A percentile compares a stretch with the other conserved stretches of the same genome.
Evolutionary conservation across 1,284 basidiomycete species (phyloP).

Genomic region (Cystobasidiaceae sp.): DNA sequence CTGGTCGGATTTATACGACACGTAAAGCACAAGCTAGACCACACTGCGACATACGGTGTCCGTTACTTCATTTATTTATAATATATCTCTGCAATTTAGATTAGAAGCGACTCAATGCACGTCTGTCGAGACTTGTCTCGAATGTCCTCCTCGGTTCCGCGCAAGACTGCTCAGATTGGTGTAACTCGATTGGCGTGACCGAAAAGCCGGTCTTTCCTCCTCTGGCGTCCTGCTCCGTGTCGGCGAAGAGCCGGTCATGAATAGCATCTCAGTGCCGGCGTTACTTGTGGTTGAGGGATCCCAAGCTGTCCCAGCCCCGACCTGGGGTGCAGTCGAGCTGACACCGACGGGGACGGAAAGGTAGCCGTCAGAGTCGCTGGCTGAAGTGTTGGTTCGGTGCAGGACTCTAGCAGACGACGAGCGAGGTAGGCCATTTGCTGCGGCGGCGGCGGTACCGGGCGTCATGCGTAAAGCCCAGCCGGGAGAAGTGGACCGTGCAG

Average conservation of each 20-base stretch:
- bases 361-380: constrained; percentile 19
- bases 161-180: constrained; percentile 20
- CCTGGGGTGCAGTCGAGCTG: constrained; percentile 11
- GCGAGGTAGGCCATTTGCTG: neutral
- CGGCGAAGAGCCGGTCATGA: neutral
- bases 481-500: constrained; percentile 3
- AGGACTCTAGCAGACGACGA: neutral
- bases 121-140: constrained; percentile 18
- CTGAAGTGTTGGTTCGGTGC: neutral
- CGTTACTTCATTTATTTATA: too few relatives aligned
- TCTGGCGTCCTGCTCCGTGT: constrained; percentile 12
- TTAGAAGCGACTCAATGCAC: constrained; percentile 9
- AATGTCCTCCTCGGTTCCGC: constrained; percentile 17
- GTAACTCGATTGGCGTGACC: constrained; percentile 25
- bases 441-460: neutral
- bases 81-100: too few relatives aligned
- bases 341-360: constrained; percentile 22
- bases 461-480: constrained; percentile 26
- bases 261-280: neutral
- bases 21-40: too few relatives aligned
- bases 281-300: neutral
- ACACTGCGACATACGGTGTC: too few relatives aligned
- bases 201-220: neutral
- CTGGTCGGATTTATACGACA: too few relatives aligned
- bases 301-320: constrained; percentile 1